Evolutionary conservation across 148 eudicot species (phyloP).

Genomic region (Chenopodium quinoa): DNA sequence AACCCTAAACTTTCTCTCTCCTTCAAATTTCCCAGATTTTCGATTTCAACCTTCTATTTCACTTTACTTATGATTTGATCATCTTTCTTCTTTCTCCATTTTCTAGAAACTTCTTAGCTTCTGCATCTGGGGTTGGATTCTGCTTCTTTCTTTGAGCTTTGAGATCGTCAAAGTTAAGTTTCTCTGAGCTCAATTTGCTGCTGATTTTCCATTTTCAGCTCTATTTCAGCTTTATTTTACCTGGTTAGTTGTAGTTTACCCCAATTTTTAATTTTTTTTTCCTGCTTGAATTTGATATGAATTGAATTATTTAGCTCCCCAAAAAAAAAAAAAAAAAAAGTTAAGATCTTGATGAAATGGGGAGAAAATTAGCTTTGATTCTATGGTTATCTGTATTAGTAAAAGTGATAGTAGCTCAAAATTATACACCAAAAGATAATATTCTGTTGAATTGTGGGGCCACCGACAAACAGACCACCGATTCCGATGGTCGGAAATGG

Average conservation of each 20-base stretch:
- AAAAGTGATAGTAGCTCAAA: slow-evolving; percentile 38
- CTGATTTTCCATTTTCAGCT: slow-evolving; percentile 2
- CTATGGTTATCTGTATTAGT: slow-evolving; percentile 25
- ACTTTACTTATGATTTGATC: slow-evolving; percentile 8
- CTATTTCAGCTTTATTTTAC: too few species aligned
- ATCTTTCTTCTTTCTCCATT: slow-evolving; percentile 2
- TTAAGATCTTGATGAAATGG: slow-evolving; percentile 37
- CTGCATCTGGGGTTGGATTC: slow-evolving; percentile 20
- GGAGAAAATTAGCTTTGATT: slow-evolving; percentile 32
- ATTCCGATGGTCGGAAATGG: slow-evolving; percentile 72
- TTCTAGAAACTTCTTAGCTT: background rate
- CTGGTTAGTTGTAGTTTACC: background rate
- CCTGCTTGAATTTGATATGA: too few species aligned
- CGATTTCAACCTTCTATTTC: slow-evolving; percentile 16
- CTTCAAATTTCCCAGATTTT: background rate
- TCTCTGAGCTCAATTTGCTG: background rate
- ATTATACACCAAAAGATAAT: slow-evolving; percentile 62
- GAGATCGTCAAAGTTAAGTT: background rate
- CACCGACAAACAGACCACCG: slow-evolving; percentile 36
- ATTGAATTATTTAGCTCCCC: too few species aligned
- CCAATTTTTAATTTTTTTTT: too few species aligned
- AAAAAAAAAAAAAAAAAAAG: background rate
- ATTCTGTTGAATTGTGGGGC: slow-evolving; percentile 73
- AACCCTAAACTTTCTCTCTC: slow-evolving; percentile 13
- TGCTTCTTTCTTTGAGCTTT: background rate